Base-by-base conservation (phyloP, 108 stramenopile species). In the Aurantiochytrium sp. region DNA sequence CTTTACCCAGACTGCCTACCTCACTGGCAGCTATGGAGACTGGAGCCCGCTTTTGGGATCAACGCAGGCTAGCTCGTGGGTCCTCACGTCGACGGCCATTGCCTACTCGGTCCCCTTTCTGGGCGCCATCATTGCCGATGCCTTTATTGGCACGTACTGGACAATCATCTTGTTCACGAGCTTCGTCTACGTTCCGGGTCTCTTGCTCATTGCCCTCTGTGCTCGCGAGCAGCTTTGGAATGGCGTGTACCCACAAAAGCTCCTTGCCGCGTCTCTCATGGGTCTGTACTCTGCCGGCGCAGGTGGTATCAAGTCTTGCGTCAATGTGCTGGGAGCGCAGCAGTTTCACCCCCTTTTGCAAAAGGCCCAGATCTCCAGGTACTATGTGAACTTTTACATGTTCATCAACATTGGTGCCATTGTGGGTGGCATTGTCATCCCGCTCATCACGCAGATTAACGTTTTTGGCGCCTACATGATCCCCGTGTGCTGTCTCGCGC, bases 341-440 rank as follows among this genome's bases (percentile, higher is more conserved):
- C 96, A 96, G 88, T 96, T 95, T 90, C 96, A 96, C 91, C 96
- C 96, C 0, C 87, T 96, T 21, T 83, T 96, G 88, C 96, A 96
- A 89, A 93, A 94, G 10, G 91, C 93, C 4, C 72, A 94, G 90
- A 95, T 96, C 87, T 95, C 95, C 87, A 89, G 93, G 4, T 96
- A 96, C 76, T 96, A 96, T 71, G 96, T 96, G 58, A 95, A 95
- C 57, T 96, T 96, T 87, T 96, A 96, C 94, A 96, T 95, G 95
- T 95, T 93, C 88, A 96, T 96, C 89, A 96, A 96, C 88, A 93
- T 96, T 69, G 96, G 96, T 2, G 96, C 96, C 12, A 88, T 96
- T 90, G 91, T 93, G 42, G 96, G 96, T 45, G 95, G 95, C 35
- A 93, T 96, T 12, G 72, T 96, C 2, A 94, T 96, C 16, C 95